Evolutionary conservation across 169 alveolate genomes (phyloP).

Genomic region (Eimeria falciformis): DNA sequence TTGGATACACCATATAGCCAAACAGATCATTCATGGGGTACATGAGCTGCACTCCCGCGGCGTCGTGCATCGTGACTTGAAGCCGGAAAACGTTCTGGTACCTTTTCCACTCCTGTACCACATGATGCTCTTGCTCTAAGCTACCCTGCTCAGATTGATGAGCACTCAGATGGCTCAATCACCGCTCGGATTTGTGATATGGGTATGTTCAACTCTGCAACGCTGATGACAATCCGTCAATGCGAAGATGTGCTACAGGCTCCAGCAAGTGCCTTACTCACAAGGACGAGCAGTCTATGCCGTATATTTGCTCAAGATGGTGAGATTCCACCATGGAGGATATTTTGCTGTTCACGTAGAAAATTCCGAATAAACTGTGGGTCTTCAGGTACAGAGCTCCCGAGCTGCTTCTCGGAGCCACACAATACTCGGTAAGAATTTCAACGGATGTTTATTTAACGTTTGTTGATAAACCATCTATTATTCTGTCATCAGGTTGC

Average conservation of each 20-base stretch:
- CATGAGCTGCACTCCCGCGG: conserved; percentile 28
- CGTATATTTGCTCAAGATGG: conserved; percentile 70
- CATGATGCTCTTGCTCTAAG: too few relatives aligned
- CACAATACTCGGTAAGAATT: conserved; percentile 27
- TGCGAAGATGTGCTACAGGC: not conserved
- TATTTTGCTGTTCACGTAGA: too few relatives aligned
- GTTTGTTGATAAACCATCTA: too few relatives aligned
- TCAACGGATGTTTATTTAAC: not conserved
- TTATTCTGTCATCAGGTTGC: not conserved
- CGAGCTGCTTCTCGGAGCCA: conserved; percentile 61
- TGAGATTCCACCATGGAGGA: not conserved
- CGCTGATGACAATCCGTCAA: not conserved
- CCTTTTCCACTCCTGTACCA: not conserved
- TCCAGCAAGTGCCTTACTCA: conserved; percentile 44
- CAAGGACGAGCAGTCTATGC: conserved; percentile 39
- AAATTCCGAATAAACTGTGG: not conserved
- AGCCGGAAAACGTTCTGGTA: conserved; percentile 65
- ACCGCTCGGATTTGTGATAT: not conserved
- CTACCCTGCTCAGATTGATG: not conserved
- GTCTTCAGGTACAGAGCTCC: conserved; percentile 63
- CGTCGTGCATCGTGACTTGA: conserved; percentile 60
- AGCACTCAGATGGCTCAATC: not conserved
- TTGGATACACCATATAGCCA: not conserved
- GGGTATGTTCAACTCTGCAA: not conserved
- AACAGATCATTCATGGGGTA: conserved; percentile 33